Evolutionary conservation across 179 eudicot genomes (phyloP), one percentile per base, ranked within the genome.

Genomic region (Gypsophila paniculata): DNA sequence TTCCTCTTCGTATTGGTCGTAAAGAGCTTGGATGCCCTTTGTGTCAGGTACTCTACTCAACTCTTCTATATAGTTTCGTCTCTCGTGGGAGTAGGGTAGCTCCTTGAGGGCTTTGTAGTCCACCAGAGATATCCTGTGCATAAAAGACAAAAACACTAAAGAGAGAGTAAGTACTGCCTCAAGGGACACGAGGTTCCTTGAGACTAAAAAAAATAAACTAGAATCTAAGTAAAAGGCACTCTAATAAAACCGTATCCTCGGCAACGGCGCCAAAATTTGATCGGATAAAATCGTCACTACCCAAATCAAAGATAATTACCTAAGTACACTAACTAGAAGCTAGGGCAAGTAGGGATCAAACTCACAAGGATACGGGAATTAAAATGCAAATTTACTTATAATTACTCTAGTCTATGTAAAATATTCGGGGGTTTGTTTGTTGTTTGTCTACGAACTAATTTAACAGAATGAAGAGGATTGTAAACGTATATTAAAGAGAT

Each of bases 321-420:
- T 51, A 51, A 51, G n/a, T 51, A 51, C 55, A 9, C 55, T 51
- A 51, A 51, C 55, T 51, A 51, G 2, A 51, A 51, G 55, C n/a
- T 51, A 51, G 1, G 55, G 55, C 55, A 51, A 51, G 55, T n/a
- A 51, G 55, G 55, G 55, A 51, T 51, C 55, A n/a, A 51, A 51
- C n/a, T 51, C 55, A 51, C 55, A 51, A 51, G 55, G 55, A 51
- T 51, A 51, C 55, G 55, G 55, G 55, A 51, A 14, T 51, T 12
- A 51, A 10, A 51, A 4, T 9, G 15, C 55, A 9, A 51, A 6
- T 51, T 12, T 9, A 14, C n/a, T 51, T 51, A 51, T 10, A 10
- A 51, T 9, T 9, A 51, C n/a, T 14, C 55, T 51, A 51, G n/a
- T n/a, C n/a, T n/a, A n/a, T n/a, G n/a, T n/a, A n/a, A n/a, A n/a